Base-by-base conservation (phyloP, 306 rosid genomes). In the Pyrus betulifolia region DNA sequence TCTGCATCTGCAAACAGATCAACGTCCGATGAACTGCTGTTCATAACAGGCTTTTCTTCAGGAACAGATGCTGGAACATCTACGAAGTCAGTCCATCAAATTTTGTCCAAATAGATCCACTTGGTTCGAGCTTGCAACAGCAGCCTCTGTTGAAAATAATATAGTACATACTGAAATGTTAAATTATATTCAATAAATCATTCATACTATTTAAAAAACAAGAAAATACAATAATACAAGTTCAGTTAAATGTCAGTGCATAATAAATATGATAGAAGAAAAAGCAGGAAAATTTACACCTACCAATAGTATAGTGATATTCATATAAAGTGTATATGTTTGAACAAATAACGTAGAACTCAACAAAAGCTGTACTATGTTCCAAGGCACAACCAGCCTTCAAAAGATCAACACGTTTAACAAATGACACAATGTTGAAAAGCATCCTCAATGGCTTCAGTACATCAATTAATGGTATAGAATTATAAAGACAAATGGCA, bases 1-100 rank as follows among this genome's bases (percentile, higher is more conserved):
- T 89, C 60, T 12, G 97, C 96, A 80, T 92, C 99, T 58, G 98
- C 98, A 89, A 96, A 96, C 76, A 92, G 92, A 89, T 96, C 99
- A 75, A 89, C 94, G 77, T 88, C 96, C 6, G 98, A 35, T 66
- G 82, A 81, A 78, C 85, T 61, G 58, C 66, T 79, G 80, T 73
- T 73, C 74, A 77, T 58, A 28, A 76, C 86, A 45, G 83, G 71
- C 80, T 90, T 88, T 83, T 85, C 94, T 66, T 89, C 72, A 42
- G 93, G 79, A 83, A 74, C 87, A 73, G 96, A 78, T 22, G 88
- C 67, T 45, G 99, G 97, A 84, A 86, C 90, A 84, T 91, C 99
- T 87, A 96, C 79, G 86, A 96, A 88, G 81, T 92, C 98, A 58
- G n/a, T 94, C 96, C 52, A 96, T 80, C 87, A 92, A 88, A 86